These are phyloP conservation scores for Paracamarosporium sp. DNA, from an alignment of 2,329 filamentous ascomycete genomes.

Conservation along the genomic window DNA sequence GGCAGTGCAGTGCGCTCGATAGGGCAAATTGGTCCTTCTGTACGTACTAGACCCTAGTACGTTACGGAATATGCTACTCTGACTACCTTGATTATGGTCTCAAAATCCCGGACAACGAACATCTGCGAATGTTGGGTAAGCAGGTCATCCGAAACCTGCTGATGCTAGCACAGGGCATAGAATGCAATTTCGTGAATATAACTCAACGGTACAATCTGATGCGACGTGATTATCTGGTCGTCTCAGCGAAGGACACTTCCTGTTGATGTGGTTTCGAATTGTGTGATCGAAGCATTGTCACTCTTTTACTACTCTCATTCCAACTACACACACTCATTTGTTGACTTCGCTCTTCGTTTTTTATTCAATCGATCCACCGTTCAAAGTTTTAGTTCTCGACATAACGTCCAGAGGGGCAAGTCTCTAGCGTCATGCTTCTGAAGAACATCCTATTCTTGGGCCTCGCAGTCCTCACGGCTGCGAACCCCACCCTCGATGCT, in stretches of 20 bases:
- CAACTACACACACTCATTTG: not conserved
- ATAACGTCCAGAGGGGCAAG: not conserved
- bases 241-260: not conserved
- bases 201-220: not conserved
- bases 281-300: constrained; percentile 1
- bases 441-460: constrained; percentile 8
- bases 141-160: not conserved
- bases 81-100: not conserved
- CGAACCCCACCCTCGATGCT: constrained; percentile 3
- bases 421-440: not conserved
- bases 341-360: not conserved
- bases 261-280: not conserved
- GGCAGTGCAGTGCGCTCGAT: not conserved
- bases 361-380: not conserved
- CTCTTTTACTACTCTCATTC: constrained; percentile 1
- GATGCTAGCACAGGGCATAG: not conserved
- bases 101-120: not conserved
- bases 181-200: constrained; percentile 1
- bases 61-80: not conserved
- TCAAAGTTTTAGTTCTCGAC: not conserved
- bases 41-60: not conserved
- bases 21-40: not conserved
- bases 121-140: not conserved
- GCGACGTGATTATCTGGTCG: not conserved
- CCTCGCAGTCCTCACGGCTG: constrained; percentile 5